Percentiles rank a stretch among this genome's conserved stretches.
Conservation (phyloP, 805 yeast species). For the Candida boidinii region DNA sequence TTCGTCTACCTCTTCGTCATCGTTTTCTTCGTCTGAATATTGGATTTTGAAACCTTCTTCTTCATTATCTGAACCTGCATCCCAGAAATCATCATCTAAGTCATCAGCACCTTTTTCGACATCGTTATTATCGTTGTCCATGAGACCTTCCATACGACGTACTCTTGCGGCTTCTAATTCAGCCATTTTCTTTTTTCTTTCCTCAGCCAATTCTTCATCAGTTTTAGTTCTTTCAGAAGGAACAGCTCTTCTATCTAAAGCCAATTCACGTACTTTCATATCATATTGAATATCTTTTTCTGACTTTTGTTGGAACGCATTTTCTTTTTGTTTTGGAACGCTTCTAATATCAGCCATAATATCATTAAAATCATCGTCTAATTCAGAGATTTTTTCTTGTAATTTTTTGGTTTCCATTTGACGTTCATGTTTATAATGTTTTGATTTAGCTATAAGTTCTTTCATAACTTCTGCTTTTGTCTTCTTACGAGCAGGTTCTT, state of each 20-base stretch:
- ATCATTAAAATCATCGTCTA: constrained; percentile 69
- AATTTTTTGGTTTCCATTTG: constrained; percentile 54
- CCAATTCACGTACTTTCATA: constrained; percentile 54
- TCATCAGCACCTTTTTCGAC: constrained; percentile 54
- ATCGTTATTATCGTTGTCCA: constrained; percentile 30
- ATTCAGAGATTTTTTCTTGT: constrained; percentile 52
- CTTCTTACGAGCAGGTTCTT: constrained; percentile 49
- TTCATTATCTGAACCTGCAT: constrained; percentile 37
- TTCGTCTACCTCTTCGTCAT: constrained; percentile 25
- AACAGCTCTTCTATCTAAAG: constrained; percentile 65
- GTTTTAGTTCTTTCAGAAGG: constrained; percentile 81
- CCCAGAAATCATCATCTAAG: constrained; percentile 65
- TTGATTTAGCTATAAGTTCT: constrained; percentile 77
- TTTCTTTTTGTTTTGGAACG: constrained; percentile 14
- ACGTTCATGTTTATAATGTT: constrained; percentile 67
- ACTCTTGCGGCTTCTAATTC: constrained; percentile 59
- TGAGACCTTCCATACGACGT: constrained; percentile 65
- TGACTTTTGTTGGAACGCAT: constrained; percentile 26
- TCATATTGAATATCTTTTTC: constrained; percentile 50
- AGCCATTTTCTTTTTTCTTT: constrained; percentile 50
- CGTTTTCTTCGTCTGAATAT: constrained; percentile 31
- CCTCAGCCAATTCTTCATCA: constrained; percentile 56
- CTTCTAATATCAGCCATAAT: constrained; percentile 36
- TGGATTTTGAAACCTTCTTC: constrained; percentile 35
- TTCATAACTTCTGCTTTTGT: constrained; percentile 82